Evolutionary conservation across 1,284 basidiomycete genomes (phyloP).

Genomic region (Jaminaea rosea): DNA sequence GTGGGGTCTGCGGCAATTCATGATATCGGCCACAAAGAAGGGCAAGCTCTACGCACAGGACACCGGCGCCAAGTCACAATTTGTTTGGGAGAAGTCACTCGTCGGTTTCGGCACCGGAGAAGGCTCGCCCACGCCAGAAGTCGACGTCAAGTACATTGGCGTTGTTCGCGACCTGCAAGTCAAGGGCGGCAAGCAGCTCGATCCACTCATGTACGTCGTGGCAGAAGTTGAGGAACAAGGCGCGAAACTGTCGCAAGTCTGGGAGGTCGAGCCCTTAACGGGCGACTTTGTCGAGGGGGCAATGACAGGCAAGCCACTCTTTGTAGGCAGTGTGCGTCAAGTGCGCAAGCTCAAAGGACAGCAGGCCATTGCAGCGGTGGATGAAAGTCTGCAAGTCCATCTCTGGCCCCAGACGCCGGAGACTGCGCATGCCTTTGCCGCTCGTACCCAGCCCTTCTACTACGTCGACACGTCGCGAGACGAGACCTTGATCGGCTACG

Average conservation of each 20-base stretch:
- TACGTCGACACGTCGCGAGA: neutral
- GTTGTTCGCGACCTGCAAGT: constrained; percentile 23
- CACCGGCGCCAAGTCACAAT: constrained; percentile 54
- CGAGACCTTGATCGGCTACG: constrained; percentile 14
- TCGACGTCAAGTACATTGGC: constrained; percentile 31
- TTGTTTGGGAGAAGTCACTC: constrained; percentile 42
- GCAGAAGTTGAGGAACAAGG: constrained; percentile 28
- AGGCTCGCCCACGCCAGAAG: constrained; percentile 23
- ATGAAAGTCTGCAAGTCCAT: constrained; percentile 50
- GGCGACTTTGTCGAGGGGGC: constrained; percentile 29
- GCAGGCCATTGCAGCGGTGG: constrained; percentile 58
- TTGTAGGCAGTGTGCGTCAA: constrained; percentile 24
- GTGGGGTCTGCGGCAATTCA: constrained; percentile 79
- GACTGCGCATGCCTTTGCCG: constrained; percentile 19
- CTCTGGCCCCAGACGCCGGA: constrained; percentile 27
- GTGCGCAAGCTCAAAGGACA: constrained; percentile 34
- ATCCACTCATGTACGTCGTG: constrained; percentile 30
- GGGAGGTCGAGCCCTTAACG: constrained; percentile 39
- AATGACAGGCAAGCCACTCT: constrained; percentile 16
- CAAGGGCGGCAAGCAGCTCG: constrained; percentile 10
- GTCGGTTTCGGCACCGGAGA: constrained; percentile 40
- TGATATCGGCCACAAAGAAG: constrained; percentile 62
- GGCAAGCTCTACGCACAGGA: constrained; percentile 79
- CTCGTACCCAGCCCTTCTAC: constrained; percentile 16
- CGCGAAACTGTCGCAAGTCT: constrained; percentile 30